phyloP scores from a whole-genome alignment of 805 yeast genomes.

The Candida coquimbonensis region DNA sequence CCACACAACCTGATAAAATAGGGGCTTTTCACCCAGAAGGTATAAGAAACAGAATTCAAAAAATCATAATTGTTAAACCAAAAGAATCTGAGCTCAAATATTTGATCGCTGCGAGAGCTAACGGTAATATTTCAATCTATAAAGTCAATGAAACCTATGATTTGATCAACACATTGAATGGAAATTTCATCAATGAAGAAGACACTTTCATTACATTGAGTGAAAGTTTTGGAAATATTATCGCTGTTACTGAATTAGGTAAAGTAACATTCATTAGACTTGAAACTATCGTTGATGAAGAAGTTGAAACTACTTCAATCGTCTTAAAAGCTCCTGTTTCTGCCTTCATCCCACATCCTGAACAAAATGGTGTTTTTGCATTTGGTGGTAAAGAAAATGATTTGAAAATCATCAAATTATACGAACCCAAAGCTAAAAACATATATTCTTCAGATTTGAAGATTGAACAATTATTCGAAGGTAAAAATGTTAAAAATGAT shows the following conservation, averaged over 20 bases:
- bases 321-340: constrained; percentile 41
- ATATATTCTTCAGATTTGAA: constrained; percentile 21
- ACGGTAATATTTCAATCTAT: constrained; percentile 37
- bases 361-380: constrained; percentile 50
- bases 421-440: constrained; percentile 10
- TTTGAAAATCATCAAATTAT: constrained; percentile 41
- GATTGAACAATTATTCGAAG: constrained; percentile 47
- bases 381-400: constrained; percentile 85
- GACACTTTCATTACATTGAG: constrained; percentile 36
- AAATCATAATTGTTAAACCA: constrained; percentile 28
- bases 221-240: constrained; percentile 20
- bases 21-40: constrained; percentile 37
- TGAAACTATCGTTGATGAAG: constrained; percentile 10
- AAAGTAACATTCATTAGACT: constrained; percentile 24
- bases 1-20: constrained; percentile 54
- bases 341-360: constrained; percentile 42
- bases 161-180: constrained; percentile 12
- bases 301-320: constrained; percentile 13
- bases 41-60: constrained; percentile 32
- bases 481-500: constrained; percentile 78
- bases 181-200: constrained; percentile 10
- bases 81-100: constrained; percentile 25
- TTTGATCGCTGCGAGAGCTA: constrained; percentile 39
- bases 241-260: constrained; percentile 32
- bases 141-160: constrained; percentile 24